Percentiles rank a stretch among this genome's conserved stretches.
Evolutionary conservation across 257 asterid genomes (phyloP).

Genomic region (Cinchona pubescens): DNA sequence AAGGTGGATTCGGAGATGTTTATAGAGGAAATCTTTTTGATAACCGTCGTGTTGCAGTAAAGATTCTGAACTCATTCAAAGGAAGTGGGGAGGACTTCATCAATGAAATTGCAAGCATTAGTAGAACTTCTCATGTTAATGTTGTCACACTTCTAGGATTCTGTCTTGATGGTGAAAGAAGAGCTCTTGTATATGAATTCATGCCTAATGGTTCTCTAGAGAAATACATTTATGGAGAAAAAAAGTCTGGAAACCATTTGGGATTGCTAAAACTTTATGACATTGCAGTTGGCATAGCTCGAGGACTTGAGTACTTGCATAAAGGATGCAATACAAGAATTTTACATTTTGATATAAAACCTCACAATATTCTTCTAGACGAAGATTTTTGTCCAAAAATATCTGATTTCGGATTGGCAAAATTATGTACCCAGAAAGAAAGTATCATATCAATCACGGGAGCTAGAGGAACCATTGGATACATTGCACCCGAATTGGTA

Average conservation of each 20-base stretch:
- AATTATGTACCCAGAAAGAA: neutral
- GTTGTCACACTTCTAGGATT: neutral
- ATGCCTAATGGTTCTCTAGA: neutral
- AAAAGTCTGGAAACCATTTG: too few species aligned
- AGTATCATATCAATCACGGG: neutral
- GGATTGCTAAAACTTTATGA: too few species aligned
- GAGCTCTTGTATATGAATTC: constrained; percentile 2
- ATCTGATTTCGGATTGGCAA: constrained; percentile 5
- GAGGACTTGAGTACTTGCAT: too few species aligned
- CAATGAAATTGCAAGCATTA: neutral
- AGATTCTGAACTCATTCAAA: neutral
- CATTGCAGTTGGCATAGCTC: too few species aligned
- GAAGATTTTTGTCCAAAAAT: neutral
- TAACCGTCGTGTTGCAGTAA: neutral
- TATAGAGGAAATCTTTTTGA: neutral
- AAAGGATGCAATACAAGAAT: neutral
- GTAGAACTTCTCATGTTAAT: neutral
- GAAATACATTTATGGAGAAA: too few species aligned
- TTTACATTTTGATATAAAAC: constrained; percentile 2
- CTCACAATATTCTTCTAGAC: neutral
- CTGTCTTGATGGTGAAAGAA: neutral
- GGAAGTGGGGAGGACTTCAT: neutral
- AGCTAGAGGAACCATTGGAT: constrained; percentile 6
- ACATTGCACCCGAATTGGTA: constrained; percentile 5
- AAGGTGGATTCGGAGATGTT: neutral